Percentiles rank a stretch among this genome's conserved stretches.
These are phyloP conservation scores for Berberis vulgaris DNA, from an alignment of 164 flowering plant genomes.

Conservation along the genomic window DNA sequence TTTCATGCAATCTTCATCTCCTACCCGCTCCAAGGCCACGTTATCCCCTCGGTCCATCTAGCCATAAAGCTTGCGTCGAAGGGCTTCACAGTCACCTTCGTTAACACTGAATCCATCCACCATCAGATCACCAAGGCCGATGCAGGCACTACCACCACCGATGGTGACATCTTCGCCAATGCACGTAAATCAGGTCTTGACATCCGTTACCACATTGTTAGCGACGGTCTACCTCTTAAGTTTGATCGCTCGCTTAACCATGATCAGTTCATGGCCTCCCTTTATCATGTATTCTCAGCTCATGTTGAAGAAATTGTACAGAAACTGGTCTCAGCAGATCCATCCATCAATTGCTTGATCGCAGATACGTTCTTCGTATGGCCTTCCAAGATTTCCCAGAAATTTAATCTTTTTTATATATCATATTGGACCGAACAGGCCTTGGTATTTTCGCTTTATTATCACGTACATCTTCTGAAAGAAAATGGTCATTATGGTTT, in stretches of 20 bases:
- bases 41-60: conserved; percentile 57
- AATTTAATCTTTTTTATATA: conserved; percentile 39
- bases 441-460: conserved; percentile 54
- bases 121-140: conserved; percentile 34
- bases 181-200: conserved; percentile 49
- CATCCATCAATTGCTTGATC: conserved; percentile 39
- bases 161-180: conserved; percentile 37
- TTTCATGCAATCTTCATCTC: conserved; percentile 60
- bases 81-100: conserved; percentile 72
- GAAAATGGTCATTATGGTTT: conserved; percentile 58
- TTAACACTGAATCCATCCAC: conserved; percentile 65
- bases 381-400: conserved; percentile 55
- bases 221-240: conserved; percentile 67
- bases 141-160: not conserved
- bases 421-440: conserved; percentile 93
- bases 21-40: conserved; percentile 81
- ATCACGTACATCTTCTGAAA: conserved; percentile 53
- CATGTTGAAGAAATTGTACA: conserved; percentile 50
- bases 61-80: conserved; percentile 67
- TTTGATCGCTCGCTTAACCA: conserved; percentile 70
- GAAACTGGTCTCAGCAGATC: conserved; percentile 17
- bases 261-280: conserved; percentile 53
- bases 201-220: conserved; percentile 46
- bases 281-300: conserved; percentile 54
- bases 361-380: conserved; percentile 84